Evolutionary conservation across 331 rosid genomes (phyloP), one percentile per base, ranked within the genome.

Genomic region (Cydonia oblonga): DNA sequence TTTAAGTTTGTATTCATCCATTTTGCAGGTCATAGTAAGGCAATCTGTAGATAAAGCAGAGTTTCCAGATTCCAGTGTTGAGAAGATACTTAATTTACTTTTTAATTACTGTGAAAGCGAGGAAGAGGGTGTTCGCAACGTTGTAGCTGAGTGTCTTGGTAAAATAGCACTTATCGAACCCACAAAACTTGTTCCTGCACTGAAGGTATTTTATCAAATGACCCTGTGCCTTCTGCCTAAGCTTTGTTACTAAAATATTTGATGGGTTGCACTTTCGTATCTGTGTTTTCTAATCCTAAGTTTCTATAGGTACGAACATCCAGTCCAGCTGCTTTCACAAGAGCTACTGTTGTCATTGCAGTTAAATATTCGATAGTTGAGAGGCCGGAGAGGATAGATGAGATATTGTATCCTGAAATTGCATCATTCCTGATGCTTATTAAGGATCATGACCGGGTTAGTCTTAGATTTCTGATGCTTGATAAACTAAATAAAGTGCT

Each of bases 101-200:
- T 91, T 95, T 76, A 95, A 95, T 68, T 96, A 95, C 82, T 90
- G 99, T 74, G 99, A 91, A 82, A 91, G 99, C 49, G 97, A 95
- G 70, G 99, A 95, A 84, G 99, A 95, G 81, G 97, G 97, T 60
- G 97, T 95, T 77, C 96, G 99, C 75, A 95, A 95, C 72, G 97
- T 95, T 5, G 99, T 95, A 61, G 99, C 99, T 1, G 97, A 95
- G 84, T 95, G 99, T 77, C 83, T 95, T 28, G 97, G 96, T 40
- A 95, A 95, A 86, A 83, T 95, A 86, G 97, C 99, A 2, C 96
- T 95, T 64, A 87, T 95, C 71, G 96, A 95, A 81, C 97, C 97
- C 65, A 81, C 85, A 80, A 95, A 95, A 81, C 97, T 95, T 70
- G 90, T 95, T 83, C 99, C 97, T 20, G 97, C 99, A 42, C 99